Evolutionary conservation across 2,329 filamentous ascomycete genomes (phyloP), one percentile per base, ranked within the genome.

Genomic region (Xylariomycetidae sp.): DNA sequence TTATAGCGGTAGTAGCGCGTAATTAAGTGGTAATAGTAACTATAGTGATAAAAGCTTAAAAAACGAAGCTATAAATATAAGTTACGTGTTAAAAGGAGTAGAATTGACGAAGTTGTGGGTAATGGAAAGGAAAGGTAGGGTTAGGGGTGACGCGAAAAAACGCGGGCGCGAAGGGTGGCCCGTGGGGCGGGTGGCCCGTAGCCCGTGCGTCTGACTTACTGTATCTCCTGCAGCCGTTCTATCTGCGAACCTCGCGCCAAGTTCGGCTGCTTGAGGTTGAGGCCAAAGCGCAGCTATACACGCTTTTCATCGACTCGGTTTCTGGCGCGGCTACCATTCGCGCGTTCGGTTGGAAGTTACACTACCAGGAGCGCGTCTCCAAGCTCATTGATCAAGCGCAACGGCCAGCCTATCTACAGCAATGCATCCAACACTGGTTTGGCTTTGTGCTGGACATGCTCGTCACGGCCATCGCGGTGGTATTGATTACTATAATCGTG

Each of bases 201-300:
- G n/a, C n/a, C n/a, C n/a, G n/a, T n/a, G n/a, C n/a, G n/a, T n/a
- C n/a, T n/a, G n/a, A n/a, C n/a, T n/a, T 27, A 7, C 35, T 60
- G 16, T 59, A 50, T 19, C 33, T 49, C 8, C 32, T 60, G 12
- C 53, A 56, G 24, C 43, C 44, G 10, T 58, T 53, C 29, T 60
- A 60, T 27, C 53, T 61, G 1, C 49, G 46, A 16, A 61, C 57
- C 4, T 60, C 56, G 1, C 42, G 58, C 1, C 58, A 61, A 40
- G 29, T 61, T 2, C 51, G 58, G 10, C 41, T 55, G 4, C 40
- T 60, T 9, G 57, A 56, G 10, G 44, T 59, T 6, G 56, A 59
- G 19, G 48, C 54, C 9, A 59, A 58, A 34, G 48, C 50, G 7
- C 57, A 57, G 4, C 41, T 60, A 0, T 60, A 57, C 26, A 49